These are phyloP conservation scores for Cutaneotrichosporon sp. DNA, from an alignment of 1,284 basidiomycete genomes.

Conservation along the genomic window DNA sequence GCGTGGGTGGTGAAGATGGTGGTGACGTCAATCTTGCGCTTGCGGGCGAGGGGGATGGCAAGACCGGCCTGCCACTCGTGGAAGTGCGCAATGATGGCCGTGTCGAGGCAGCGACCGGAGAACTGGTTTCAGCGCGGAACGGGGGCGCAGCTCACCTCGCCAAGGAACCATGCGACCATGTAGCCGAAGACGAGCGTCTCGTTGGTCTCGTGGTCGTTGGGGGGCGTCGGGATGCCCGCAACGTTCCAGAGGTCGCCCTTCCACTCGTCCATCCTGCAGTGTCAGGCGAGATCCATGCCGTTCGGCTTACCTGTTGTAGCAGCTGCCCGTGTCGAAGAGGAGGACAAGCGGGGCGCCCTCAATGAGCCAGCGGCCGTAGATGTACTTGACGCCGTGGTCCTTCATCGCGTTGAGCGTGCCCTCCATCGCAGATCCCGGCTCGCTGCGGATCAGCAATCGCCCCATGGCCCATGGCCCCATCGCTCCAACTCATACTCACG, in stretches of 20 bases:
- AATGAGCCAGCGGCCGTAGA: constrained; percentile 97
- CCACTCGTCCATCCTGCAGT: constrained; percentile 87
- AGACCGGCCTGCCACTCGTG: constrained; percentile 99
- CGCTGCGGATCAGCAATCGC: constrained; percentile 28
- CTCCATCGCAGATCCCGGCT: constrained; percentile 62
- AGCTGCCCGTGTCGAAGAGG: constrained; percentile 90
- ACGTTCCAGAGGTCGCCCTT: constrained; percentile 97
- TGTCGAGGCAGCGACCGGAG: constrained; percentile 71
- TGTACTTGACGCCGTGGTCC: constrained; percentile 83
- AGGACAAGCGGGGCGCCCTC: constrained; percentile 93
- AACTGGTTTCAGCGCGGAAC: constrained; percentile 59
- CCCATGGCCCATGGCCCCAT: neutral
- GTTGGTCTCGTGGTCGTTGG: constrained; percentile 96
- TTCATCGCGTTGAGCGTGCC: constrained; percentile 75
- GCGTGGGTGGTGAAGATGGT: constrained; percentile 98
- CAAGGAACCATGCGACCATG: constrained; percentile 98
- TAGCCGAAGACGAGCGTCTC: constrained; percentile 99
- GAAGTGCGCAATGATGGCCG: constrained; percentile 93
- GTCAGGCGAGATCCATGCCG: constrained; percentile 6
- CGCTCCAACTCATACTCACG: constrained; percentile 56
- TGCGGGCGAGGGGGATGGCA: constrained; percentile 92
- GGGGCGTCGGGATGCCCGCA: constrained; percentile 93
- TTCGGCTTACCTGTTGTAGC: constrained; percentile 62
- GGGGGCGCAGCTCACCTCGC: constrained; percentile 67
- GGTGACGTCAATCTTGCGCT: constrained; percentile 95